Conservation (phyloP, 1,284 basidiomycete species). For the Boletellus deceptivus region DNA sequence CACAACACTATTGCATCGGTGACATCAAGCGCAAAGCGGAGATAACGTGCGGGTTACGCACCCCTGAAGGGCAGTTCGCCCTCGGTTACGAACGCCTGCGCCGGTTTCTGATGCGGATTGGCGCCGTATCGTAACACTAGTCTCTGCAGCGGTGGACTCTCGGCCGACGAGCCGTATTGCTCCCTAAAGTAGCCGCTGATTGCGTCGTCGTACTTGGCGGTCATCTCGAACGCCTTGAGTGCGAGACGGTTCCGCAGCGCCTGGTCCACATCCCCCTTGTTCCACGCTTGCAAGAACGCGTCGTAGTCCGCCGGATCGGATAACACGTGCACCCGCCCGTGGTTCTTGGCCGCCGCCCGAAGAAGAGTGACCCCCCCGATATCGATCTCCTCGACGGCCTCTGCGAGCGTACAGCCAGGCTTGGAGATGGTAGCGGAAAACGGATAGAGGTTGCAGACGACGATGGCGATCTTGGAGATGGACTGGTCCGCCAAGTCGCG, state of each 20-base stretch:
- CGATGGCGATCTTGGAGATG: conserved; percentile 90
- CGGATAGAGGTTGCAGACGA: conserved; percentile 99
- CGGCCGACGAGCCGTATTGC: conserved; percentile 87
- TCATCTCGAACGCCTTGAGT: conserved; percentile 97
- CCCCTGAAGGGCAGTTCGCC: conserved; percentile 95
- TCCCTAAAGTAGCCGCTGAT: conserved; percentile 97
- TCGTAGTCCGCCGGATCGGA: conserved; percentile 94
- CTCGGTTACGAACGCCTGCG: conserved; percentile 91
- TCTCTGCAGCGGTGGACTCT: conserved; percentile 74
- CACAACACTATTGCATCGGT: conserved; percentile 62
- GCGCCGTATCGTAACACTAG: conserved; percentile 92
- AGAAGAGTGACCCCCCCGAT: conserved; percentile 98
- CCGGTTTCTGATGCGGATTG: conserved; percentile 98
- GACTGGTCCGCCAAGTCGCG: conserved; percentile 77
- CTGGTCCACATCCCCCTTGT: conserved; percentile 69
- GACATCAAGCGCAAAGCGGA: conserved; percentile 1
- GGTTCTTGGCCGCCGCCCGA: conserved; percentile 98
- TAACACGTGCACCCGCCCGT: conserved; percentile 88
- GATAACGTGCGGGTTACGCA: conserved; percentile 34
- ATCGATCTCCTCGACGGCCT: conserved; percentile 97
- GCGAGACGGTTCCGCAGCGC: conserved; percentile 79
- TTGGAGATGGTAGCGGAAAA: conserved; percentile 90
- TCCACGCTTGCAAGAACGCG: conserved; percentile 79
- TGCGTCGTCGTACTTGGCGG: conserved; percentile 91
- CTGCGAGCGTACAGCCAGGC: conserved; percentile 86